Percentiles rank a stretch among this genome's conserved stretches.
Conservation (phyloP, 208 protist genomes). For the Leishmania tarentolae region DNA sequence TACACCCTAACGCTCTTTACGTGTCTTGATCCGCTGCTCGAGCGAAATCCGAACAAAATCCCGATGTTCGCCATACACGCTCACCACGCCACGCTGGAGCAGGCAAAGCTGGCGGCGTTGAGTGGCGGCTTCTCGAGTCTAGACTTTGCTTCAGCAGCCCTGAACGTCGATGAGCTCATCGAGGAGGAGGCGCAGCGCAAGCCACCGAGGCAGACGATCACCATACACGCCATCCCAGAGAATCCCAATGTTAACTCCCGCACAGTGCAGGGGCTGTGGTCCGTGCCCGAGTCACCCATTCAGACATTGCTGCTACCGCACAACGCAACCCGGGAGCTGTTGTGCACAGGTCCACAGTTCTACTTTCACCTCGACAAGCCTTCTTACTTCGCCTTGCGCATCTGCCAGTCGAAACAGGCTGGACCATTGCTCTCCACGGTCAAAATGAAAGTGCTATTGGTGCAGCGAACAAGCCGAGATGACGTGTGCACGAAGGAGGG, state of each 20-base stretch:
- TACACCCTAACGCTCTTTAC: conserved; percentile 77
- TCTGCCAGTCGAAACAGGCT: not conserved
- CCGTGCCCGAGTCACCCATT: not conserved
- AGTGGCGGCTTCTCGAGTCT: conserved; percentile 1
- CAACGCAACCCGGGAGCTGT: not conserved
- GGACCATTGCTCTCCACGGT: not conserved
- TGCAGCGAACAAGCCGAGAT: not conserved
- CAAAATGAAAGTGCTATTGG: conserved; percentile 17
- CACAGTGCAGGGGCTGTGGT: conserved; percentile 18
- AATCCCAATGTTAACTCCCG: conserved; percentile 8
- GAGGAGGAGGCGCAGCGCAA: conserved; percentile 8
- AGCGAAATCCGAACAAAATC: conserved; percentile 7
- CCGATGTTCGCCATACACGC: conserved; percentile 10
- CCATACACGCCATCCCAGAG: conserved; percentile 26
- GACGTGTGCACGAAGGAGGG: not conserved
- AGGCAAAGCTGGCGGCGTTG: conserved; percentile 10
- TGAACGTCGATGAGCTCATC: conserved; percentile 4
- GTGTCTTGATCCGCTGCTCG: conserved; percentile 35
- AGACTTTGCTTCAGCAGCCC: not conserved
- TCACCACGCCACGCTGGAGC: conserved; percentile 11
- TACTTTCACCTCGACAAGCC: conserved; percentile 45
- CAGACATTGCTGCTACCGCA: not conserved
- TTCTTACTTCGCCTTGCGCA: conserved; percentile 41
- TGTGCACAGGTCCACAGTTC: conserved; percentile 43
- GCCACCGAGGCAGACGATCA: not conserved